Percentiles rank a stretch among this genome's conserved stretches.
phyloP scores from a whole-genome alignment of 2,329 filamentous ascomycete genomes.

The Penicillium sp. region DNA sequence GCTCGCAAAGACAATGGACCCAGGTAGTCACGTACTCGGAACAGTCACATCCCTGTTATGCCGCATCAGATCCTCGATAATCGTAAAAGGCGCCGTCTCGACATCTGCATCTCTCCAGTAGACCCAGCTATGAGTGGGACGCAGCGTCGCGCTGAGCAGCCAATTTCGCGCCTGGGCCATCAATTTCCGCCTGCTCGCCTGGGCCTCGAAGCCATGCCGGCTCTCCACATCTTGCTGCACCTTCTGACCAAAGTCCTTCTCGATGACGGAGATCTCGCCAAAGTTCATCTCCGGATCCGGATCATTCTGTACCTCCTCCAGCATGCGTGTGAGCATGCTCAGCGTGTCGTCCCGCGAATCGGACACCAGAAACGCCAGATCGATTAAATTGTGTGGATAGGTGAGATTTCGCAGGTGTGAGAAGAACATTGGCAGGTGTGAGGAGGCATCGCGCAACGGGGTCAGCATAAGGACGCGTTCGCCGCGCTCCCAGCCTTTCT shows the following conservation, averaged over 20 bases:
- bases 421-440: constrained; percentile 97
- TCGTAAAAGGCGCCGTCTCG: constrained; percentile 94
- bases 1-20: background rate
- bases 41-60: constrained; percentile 99
- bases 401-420: constrained; percentile 95
- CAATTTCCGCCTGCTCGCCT: constrained; percentile 88
- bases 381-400: constrained; percentile 94
- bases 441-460: constrained; percentile 86
- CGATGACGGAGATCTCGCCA: constrained; percentile 95
- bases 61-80: constrained; percentile 95
- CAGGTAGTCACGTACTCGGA: constrained; percentile 72
- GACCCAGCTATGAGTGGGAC: constrained; percentile 97
- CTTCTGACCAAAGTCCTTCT: constrained; percentile 98
- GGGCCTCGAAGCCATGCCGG: constrained; percentile 93
- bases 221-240: constrained; percentile 98
- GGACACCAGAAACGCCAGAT: constrained; percentile 93
- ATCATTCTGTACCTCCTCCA: constrained; percentile 78
- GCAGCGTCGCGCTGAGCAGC: constrained; percentile 87
- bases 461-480: constrained; percentile 95
- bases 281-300: constrained; percentile 79
- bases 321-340: constrained; percentile 69
- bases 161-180: constrained; percentile 99
- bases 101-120: constrained; percentile 99
- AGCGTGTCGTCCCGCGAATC: constrained; percentile 95
- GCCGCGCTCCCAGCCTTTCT: constrained; percentile 91